Percentiles rank a stretch among this genome's conserved stretches.
These are phyloP conservation scores for Kluyveromyces nonfermentans DNA, from an alignment of 805 yeast genomes.

Conservation along the genomic window DNA sequence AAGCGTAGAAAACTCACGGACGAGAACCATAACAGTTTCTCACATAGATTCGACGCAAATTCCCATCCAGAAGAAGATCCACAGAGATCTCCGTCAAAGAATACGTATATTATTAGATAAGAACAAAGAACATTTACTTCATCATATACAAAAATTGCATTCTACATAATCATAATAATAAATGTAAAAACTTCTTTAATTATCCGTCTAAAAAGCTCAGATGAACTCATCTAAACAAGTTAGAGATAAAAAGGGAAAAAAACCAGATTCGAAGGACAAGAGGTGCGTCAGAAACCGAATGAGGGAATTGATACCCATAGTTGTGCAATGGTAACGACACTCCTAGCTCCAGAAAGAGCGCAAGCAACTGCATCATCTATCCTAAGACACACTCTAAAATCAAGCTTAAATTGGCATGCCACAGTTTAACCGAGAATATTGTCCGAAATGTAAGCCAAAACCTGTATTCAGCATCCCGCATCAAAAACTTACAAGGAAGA, in stretches of 20 bases:
- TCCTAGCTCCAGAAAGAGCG: constrained; percentile 11
- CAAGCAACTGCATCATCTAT: background rate
- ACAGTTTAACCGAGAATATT: background rate
- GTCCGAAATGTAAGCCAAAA: background rate
- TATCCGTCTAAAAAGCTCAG: constrained; percentile 5
- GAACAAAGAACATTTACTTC: no score
- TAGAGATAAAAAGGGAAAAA: constrained; percentile 9
- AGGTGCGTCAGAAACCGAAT: constrained; percentile 23
- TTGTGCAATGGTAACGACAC: constrained; percentile 27
- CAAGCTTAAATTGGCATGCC: background rate
- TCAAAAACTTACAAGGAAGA: background rate
- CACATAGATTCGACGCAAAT: constrained; percentile 1
- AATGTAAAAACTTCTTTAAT: no score
- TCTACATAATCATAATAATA: no score
- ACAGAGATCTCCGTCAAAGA: constrained; percentile 9
- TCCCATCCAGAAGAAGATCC: constrained; percentile 9
- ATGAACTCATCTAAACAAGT: constrained; percentile 21
- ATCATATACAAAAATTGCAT: no score
- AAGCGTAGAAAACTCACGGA: constrained; percentile 25
- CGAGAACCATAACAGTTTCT: background rate
- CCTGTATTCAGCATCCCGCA: background rate
- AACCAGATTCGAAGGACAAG: constrained; percentile 18
- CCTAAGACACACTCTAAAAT: background rate
- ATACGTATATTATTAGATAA: constrained; percentile 19
- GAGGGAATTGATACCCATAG: constrained; percentile 2